Evolutionary conservation across 805 yeast genomes (phyloP), one percentile per base, ranked within the genome.

Genomic region (Saccharomycopsis guyanensis): DNA sequence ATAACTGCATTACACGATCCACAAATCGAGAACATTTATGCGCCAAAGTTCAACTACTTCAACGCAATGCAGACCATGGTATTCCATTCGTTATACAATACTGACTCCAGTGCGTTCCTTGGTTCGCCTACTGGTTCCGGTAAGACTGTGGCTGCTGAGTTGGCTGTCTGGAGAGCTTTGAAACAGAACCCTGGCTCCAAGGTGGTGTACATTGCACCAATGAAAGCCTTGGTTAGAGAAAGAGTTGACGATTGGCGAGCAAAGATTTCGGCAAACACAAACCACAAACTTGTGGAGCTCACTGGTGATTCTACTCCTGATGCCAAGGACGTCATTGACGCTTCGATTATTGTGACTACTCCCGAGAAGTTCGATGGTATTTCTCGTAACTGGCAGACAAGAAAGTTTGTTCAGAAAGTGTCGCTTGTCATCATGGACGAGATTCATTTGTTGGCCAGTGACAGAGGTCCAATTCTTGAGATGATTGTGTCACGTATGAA

Each of bases 121-220:
- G 99, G 99, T 7, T 88, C 97, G 0, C 99, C 99, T 2, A 93
- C 98, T 2, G 98, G 98, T 20, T 91, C 97, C 0, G 99, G 99
- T 55, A 93, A 93, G 63, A 93, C 98, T 0, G 83, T 93, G 29
- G 97, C 94, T 24, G 96, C 97, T 0, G 99, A 93, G 59, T 65
- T 93, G 46, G 97, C 97, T 0, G 86, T 93, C 13, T 93, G 97
- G 97, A 91, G 88, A 60, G 97, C 98, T 0, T 84, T 91, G 61
- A 76, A 73, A 39, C 82, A 84, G 40, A 79, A 72, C 48, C 96
- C 97, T 0, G 77, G 80, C 8, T 77, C 86, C 1, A 88, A 88
- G 55, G 72, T 86, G 22, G 91, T 85, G 5, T 85, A 86, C 59
- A 83, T 85, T 65, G 94, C 94, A 0, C 94, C 94, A 1, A 86